Percentiles rank a stretch among this genome's conserved stretches.
phyloP scores from a whole-genome alignment of 371 early-diverging fungal genomes.

The Apophysomyces variabilis region DNA sequence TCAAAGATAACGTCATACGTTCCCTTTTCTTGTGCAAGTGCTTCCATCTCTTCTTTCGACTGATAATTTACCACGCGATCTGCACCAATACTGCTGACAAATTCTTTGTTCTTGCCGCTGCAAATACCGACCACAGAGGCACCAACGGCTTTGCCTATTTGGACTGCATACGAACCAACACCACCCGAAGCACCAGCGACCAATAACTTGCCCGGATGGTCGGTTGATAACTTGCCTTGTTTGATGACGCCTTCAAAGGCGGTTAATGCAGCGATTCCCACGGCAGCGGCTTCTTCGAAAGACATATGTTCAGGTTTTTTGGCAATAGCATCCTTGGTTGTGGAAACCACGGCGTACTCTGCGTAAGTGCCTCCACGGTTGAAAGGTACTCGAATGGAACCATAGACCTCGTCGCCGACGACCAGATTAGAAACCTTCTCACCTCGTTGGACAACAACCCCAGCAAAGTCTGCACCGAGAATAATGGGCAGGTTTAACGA shows the following conservation, averaged over 20 bases:
- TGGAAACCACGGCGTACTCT: slow-evolving; percentile 39
- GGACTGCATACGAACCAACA: slow-evolving; percentile 65
- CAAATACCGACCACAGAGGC: slow-evolving; percentile 71
- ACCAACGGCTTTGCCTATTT: slow-evolving; percentile 61
- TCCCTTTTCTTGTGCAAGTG: slow-evolving; percentile 22
- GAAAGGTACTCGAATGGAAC: slow-evolving; percentile 27
- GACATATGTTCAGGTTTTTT: slow-evolving; percentile 50
- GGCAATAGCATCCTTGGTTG: slow-evolving; percentile 35
- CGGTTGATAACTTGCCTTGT: slow-evolving; percentile 17
- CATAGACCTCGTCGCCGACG: slow-evolving; percentile 60
- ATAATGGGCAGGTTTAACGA: slow-evolving; percentile 22
- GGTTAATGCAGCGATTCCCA: slow-evolving; percentile 42
- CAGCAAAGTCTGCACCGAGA: slow-evolving; percentile 55
- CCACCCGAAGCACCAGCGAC: slow-evolving; percentile 65
- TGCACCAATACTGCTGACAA: slow-evolving; percentile 61
- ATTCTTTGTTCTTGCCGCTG: slow-evolving; percentile 51
- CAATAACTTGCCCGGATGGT: slow-evolving; percentile 33
- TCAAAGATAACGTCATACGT: slow-evolving; percentile 55
- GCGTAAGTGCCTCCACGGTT: slow-evolving; percentile 49
- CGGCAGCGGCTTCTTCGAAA: slow-evolving; percentile 56
- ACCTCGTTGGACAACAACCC: slow-evolving; percentile 46
- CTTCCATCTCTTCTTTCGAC: slow-evolving; percentile 28
- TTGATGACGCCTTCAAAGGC: slow-evolving; percentile 44
- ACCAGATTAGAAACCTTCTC: slow-evolving; percentile 37
- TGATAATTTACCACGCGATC: slow-evolving; percentile 66